Evolutionary conservation across 164 flowering plant species (phyloP).

Genomic region (Piper longum): DNA sequence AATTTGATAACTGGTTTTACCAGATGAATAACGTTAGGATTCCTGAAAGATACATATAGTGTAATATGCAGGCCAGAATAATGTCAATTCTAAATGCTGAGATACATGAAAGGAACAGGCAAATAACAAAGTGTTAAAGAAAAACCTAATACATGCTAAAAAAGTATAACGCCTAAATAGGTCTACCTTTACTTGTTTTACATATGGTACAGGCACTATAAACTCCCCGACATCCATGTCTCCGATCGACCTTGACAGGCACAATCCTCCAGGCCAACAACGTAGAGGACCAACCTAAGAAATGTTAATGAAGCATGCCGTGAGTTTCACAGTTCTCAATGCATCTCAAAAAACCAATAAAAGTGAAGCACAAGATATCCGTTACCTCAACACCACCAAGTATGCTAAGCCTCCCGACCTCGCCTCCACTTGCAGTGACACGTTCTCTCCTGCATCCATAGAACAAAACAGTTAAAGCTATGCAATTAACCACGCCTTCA

Average conservation of each 20-base stretch:
- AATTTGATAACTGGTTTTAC: constrained; percentile 44
- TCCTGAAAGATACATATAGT: neutral
- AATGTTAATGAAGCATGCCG: neutral
- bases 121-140: neutral
- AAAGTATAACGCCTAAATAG: neutral
- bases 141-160: neutral
- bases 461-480: neutral
- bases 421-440: constrained; percentile 89
- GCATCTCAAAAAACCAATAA: neutral
- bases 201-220: constrained; percentile 79
- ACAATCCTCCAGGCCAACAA: constrained; percentile 95
- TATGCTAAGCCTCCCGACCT: constrained; percentile 81
- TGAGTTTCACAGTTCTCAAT: neutral
- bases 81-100: neutral
- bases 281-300: constrained; percentile 77
- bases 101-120: neutral
- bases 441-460: constrained; percentile 61
- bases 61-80: constrained; percentile 1
- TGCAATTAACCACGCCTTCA: too few relatives aligned
- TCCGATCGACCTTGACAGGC: constrained; percentile 88
- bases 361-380: neutral
- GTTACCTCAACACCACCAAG: constrained; percentile 64
- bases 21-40: constrained; percentile 7
- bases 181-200: constrained; percentile 85
- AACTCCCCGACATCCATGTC: constrained; percentile 91